Conservation (phyloP, 2,329 filamentous ascomycete species). For the Fusarium mundagurra region DNA sequence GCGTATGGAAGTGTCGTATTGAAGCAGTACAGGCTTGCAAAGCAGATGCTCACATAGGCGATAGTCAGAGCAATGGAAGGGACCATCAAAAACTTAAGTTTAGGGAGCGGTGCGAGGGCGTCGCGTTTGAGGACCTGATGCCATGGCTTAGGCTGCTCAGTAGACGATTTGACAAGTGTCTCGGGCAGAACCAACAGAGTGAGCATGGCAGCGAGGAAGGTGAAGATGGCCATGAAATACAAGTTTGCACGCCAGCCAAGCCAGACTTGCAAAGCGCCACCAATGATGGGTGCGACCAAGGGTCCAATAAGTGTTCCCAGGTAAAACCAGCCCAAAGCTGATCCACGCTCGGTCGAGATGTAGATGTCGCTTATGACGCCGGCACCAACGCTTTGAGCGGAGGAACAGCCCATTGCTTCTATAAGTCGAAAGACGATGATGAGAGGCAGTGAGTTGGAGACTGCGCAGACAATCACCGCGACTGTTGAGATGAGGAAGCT, state of each 20-base stretch:
- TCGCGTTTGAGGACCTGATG: not conserved
- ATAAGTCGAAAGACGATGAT: not conserved
- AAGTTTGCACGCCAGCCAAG: not conserved
- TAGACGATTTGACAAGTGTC: not conserved
- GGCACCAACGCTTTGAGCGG: not conserved
- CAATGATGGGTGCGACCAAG: conserved; percentile 1
- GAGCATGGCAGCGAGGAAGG: not conserved
- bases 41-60: not conserved
- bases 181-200: not conserved
- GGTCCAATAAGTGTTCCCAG: conserved; percentile 11
- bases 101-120: not conserved
- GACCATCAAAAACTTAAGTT: not conserved
- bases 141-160: not conserved
- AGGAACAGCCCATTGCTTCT: not conserved
- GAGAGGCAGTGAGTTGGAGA: not conserved
- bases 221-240: conserved; percentile 2
- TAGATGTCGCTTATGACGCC: conserved; percentile 17
- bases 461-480: not conserved
- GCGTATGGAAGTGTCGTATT: not conserved
- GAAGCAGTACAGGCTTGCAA: not conserved
- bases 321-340: conserved; percentile 14
- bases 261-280: not conserved
- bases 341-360: conserved; percentile 9
- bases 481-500: not conserved
- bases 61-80: not conserved